Base-by-base conservation (phyloP, 441 rosid species). In the Oxalis stricta region DNA sequence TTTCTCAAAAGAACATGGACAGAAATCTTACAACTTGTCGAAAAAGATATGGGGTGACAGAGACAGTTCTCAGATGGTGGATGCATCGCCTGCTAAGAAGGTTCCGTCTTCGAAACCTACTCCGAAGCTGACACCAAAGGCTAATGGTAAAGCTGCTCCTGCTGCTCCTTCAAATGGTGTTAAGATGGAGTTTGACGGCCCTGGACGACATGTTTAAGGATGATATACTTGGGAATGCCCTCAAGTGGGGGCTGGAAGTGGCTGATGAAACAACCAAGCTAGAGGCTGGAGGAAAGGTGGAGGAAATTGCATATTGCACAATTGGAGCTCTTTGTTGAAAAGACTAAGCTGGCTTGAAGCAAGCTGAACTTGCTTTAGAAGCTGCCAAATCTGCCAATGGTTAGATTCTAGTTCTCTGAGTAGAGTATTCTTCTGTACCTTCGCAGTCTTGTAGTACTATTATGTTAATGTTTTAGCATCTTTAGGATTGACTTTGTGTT, bases 21-120 rank as follows among this genome's bases (percentile, higher is more conserved):
- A 64, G 42, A 50, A 49, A 13, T 41, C 48, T 5, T 73, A 52
- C 5, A 61, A 70, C 1, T 55, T 73, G 63, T 70, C 67, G 0
- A 70, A 64, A 35, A 35, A 23, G 45, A 40, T 70, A 9, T 70
- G 80, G 76, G 70, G 69, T 0, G 28, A 33, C 11, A 66, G 38
- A 10, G 49, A 36, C 4, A 48, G 12, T n/a, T n/a, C n/a, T n/a
- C n/a, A n/a, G n/a, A n/a, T 33, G 19, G 52, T 29, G 53, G 48
- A 10, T 19, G 12, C 20, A 10, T 50, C 39, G 28, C 30, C 59
- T 12, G 28, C 40, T 15, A 13, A 30, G 3, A 58, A 65, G 37
- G 18, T 56, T n/a, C n/a, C n/a, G 2, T 53, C 61, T 45, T 64
- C 65, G 8, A 54, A 60, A 13, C 24, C 45, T 6, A 65, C 15